These are phyloP conservation scores for Toxoplasma gondii DNA, from an alignment of 169 alveolate genomes.

Conservation along the genomic window DNA sequence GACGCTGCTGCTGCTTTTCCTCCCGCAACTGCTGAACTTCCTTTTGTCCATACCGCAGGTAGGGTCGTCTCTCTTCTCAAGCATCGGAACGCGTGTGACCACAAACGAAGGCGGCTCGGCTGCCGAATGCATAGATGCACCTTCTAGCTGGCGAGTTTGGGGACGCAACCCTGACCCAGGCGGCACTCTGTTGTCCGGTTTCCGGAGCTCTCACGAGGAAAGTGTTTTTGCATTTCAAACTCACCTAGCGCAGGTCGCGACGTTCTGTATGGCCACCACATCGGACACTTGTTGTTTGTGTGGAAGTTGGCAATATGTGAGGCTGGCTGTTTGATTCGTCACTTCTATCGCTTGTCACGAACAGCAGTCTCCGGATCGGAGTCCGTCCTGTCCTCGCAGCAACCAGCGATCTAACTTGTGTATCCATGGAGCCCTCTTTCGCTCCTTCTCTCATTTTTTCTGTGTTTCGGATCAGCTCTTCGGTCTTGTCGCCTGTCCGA, in stretches of 20 bases:
- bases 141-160: no score
- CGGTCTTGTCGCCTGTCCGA: constrained; percentile 88
- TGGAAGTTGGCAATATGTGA: no score
- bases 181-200: neutral
- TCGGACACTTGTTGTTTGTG: no score
- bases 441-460: neutral
- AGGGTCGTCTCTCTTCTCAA: neutral
- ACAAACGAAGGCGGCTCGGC: neutral
- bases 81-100: neutral
- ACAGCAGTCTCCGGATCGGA: no score
- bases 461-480: constrained; percentile 84
- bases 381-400: no score
- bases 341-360: no score
- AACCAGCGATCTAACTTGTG: no score
- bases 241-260: no score
- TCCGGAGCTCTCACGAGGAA: neutral
- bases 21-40: constrained; percentile 92
- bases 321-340: no score
- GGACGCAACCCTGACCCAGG: neutral
- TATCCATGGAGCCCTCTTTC: neutral
- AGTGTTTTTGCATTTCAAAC: neutral
- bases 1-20: constrained; percentile 89
- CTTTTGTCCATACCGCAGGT: constrained; percentile 87
- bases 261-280: no score
- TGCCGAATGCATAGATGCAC: no score